These are phyloP conservation scores for Beauveria australis DNA, from an alignment of 2,329 filamentous ascomycete genomes.

Conservation along the genomic window DNA sequence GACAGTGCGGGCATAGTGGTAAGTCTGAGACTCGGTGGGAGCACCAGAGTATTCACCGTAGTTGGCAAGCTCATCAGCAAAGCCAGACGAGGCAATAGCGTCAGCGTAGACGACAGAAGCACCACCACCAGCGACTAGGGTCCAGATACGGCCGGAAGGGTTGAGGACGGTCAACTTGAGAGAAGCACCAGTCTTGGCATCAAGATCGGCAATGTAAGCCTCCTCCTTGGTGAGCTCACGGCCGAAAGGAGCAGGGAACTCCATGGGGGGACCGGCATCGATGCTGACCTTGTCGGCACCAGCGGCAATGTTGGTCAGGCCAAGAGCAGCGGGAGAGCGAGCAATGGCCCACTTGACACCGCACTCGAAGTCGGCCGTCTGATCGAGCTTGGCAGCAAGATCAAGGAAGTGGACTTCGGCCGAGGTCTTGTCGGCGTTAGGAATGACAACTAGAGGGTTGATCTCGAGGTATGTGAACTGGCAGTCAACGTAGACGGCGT, in stretches of 20 bases:
- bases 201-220: constrained; percentile 96
- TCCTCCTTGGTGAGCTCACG: constrained; percentile 98
- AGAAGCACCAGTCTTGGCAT: constrained; percentile 98
- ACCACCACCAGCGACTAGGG: constrained; percentile 96
- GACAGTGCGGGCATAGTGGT: constrained; percentile 96
- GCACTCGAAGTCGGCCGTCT: constrained; percentile 98
- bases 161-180: constrained; percentile 98
- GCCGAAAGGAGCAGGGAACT: constrained; percentile 97
- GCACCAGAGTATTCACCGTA: constrained; percentile 99
- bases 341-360: constrained; percentile 98
- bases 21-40: constrained; percentile 96
- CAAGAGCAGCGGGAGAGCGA: constrained; percentile 80
- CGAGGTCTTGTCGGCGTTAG: constrained; percentile 84
- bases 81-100: constrained; percentile 92
- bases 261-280: constrained; percentile 94
- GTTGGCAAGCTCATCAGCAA: constrained; percentile 94
- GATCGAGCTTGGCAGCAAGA: constrained; percentile 95
- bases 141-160: constrained; percentile 88
- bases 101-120: constrained; percentile 98
- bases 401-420: constrained; percentile 97
- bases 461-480: constrained; percentile 99
- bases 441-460: constrained; percentile 97
- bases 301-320: constrained; percentile 60
- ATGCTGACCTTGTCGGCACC: constrained; percentile 75
- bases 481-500: constrained; percentile 98